Conservation (phyloP, 306 rosid species). For the Fragaria vesca region DNA sequence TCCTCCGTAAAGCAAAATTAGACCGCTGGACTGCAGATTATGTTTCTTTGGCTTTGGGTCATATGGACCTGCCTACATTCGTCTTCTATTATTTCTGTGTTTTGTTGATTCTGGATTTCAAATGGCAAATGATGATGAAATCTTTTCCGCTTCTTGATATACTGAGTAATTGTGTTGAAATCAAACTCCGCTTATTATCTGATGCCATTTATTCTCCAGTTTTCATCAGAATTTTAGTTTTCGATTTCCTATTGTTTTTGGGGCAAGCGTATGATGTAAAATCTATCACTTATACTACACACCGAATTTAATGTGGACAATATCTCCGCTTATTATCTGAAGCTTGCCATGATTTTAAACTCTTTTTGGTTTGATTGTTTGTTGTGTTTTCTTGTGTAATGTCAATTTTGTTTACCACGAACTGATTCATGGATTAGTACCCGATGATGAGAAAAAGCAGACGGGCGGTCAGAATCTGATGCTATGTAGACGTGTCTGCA, state of each 20-base stretch:
- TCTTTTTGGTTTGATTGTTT: too few species aligned
- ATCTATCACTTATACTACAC: conserved; percentile 62
- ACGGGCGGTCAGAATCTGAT: conserved; percentile 99
- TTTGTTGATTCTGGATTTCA: too few species aligned
- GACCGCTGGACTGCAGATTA: conserved; percentile 39
- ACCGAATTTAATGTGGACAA: conserved; percentile 64
- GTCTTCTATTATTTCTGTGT: neutral
- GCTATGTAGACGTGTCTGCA: conserved; percentile 95
- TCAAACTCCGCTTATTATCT: conserved; percentile 22
- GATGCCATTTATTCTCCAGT: neutral
- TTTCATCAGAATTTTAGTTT: neutral
- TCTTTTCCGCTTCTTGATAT: conserved; percentile 84
- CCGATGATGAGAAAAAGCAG: conserved; percentile 81
- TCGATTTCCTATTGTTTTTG: neutral
- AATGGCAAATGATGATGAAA: conserved; percentile 58
- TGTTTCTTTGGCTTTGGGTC: conserved; percentile 60
- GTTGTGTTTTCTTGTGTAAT: too few species aligned
- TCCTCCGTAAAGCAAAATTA: conserved; percentile 24
- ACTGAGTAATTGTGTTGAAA: conserved; percentile 69
- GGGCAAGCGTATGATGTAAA: conserved; percentile 55
- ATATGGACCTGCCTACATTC: conserved; percentile 64
- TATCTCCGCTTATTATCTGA: conserved; percentile 93
- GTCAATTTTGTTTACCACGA: too few species aligned
- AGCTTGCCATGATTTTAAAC: conserved; percentile 30
- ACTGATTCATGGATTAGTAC: too few species aligned